Base-by-base conservation (phyloP, 495 filamentous ascomycete genomes). In the Glutinoglossum americanum region DNA sequence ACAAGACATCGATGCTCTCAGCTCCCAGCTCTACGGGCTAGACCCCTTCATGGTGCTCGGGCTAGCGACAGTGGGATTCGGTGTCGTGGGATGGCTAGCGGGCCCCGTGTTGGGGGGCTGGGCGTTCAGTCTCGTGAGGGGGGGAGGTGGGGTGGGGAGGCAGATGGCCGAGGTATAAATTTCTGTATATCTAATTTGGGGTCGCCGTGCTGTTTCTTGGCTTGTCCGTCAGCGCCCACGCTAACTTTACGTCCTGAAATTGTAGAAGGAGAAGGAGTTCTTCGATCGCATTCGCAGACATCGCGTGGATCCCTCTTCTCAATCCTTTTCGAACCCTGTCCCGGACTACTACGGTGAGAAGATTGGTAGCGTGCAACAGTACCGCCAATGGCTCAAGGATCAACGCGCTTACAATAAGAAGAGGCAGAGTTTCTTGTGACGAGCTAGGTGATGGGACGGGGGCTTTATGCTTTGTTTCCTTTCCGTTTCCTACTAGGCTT, bases 351-450 rank as follows among this genome's bases (percentile, higher is more conserved):
- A 88, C 64, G 84, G 92, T 54, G 92, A 98, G 75, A 96, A 94
- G 77, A 94, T 98, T 67, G 84, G 83, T 17, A 93, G 87, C 62
- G 86, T 98, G 39, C 77, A 79, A 58, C 89, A 84, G 54, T 98
- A 96, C 64, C 71, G 93, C 62, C 81, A 84, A 67, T 98, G 92
- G 92, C 70, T 98, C 66, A 95, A 90, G 74, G 92, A 98, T 67
- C 93, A 97, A 74, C 70, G 89, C 51, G 88, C 89, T n/a, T 98
- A 92, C 69, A 94, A 94, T 72, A 80, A 82, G 71, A 96, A 95
- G 77, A 81, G 85, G 64, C 76, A 78, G 54, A 81, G 71, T 61
- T 51, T 51, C 15, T 51, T 51, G 47, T 51, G 21, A 26, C 13
- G n/a, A n/a, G n/a, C n/a, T n/a, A n/a, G n/a, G n/a, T n/a, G n/a